Base-by-base conservation (phyloP, 169 alveolate species). In the Plasmodium chabaudi region DNA sequence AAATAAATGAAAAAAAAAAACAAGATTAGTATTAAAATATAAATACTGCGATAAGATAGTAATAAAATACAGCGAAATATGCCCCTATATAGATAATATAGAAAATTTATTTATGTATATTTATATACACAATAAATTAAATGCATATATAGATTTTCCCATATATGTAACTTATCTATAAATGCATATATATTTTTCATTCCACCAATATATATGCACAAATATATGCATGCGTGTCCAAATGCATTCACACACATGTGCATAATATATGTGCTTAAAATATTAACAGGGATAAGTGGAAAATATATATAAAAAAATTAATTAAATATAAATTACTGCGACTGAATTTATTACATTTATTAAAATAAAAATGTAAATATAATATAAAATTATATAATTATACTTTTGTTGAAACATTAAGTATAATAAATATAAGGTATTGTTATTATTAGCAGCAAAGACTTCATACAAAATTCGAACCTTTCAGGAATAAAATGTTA, bases 281-380 rank as follows among this genome's bases (percentile, higher is more conserved):
- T 34, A 34, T 34, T 34, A 61, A 61, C 9, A 61, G 9, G 27
- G 27, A 1, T 9, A 61, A 61, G 12, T 10, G 12, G 27, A 23
- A 61, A 23, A 7, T 17, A 57, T 17, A 57, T n/a, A 57, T n/a
- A 57, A 57, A 57, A 57, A 12, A 4, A n/a, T 19, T 39, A 17
- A 27, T 72, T 72, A 72, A 72, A 56, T 72, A 72, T 15, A 47
- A 9, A 72, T 21, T 56, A 47, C 17, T 17, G 49, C 87, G 59
- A 72, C 72, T 49, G 39, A 47, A 56, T 55, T 55, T 49, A 57
- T 7, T 27, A 59, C 70, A 21, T 61, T 72, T 49, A 47, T 61
- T 72, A 49, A 46, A 72, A 72, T 72, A 47, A 56, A 34, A 27
- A 57, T 67, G 42, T 27, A 13, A 72, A 72, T 44, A 49, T 72